Conservation (phyloP, 495 filamentous ascomycete species). For the Penicillium chermesinum region DNA sequence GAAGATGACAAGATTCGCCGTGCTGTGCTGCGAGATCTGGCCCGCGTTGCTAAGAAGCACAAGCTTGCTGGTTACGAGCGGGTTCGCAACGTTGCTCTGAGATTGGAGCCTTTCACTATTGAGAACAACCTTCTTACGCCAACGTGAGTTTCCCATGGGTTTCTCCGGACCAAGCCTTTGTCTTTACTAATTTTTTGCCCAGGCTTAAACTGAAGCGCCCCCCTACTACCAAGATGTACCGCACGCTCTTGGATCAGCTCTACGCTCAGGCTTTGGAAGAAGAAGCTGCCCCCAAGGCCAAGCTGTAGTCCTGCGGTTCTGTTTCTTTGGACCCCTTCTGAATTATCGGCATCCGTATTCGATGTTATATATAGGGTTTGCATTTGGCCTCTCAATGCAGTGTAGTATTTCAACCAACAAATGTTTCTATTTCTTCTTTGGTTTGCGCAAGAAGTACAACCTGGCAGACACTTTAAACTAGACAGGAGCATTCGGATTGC, state of each 20-base stretch:
- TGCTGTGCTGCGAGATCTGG: conserved; percentile 73
- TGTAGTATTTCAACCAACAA: conserved; percentile 8
- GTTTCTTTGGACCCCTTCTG: background rate
- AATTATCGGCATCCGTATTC: background rate
- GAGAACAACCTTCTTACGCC: conserved; percentile 94
- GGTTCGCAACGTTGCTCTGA: conserved; percentile 67
- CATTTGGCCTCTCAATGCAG: background rate
- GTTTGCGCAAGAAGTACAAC: too few relatives aligned
- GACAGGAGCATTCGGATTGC: background rate
- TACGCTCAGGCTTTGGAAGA: conserved; percentile 66
- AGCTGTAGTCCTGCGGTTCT: conserved; percentile 27
- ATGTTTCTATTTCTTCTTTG: background rate
- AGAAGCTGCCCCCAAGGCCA: conserved; percentile 50
- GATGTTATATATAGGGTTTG: background rate
- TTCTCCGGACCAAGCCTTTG: too few relatives aligned
- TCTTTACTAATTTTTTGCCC: conserved; percentile 29
- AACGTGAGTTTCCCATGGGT: conserved; percentile 89
- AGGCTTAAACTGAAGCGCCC: conserved; percentile 95
- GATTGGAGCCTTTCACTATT: conserved; percentile 85
- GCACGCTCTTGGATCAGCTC: conserved; percentile 67
- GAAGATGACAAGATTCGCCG: conserved; percentile 63
- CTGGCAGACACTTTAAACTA: too few relatives aligned
- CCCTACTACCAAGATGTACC: conserved; percentile 74
- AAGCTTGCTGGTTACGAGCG: conserved; percentile 89
- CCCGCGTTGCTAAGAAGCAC: conserved; percentile 72